phyloP scores from a whole-genome alignment of 75 land plant genomes.

The Pinus tabuliformis region DNA sequence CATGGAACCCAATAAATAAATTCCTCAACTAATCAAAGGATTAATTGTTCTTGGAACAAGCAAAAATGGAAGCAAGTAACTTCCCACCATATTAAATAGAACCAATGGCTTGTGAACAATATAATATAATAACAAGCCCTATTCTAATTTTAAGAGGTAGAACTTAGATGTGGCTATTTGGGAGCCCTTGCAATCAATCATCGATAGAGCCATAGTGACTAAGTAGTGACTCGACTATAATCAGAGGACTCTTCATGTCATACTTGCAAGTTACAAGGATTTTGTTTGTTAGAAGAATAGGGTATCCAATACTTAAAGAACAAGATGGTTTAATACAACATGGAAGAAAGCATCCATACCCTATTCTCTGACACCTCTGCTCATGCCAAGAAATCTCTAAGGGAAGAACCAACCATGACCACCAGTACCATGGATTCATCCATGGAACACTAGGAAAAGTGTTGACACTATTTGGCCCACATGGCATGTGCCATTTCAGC shows the following conservation, averaged over 20 bases:
- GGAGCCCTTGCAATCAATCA: background rate
- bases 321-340: background rate
- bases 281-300: background rate
- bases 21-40: slow-evolving; percentile 31
- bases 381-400: slow-evolving; percentile 46
- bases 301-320: background rate
- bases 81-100: slow-evolving; percentile 42
- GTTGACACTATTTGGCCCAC: too few relatives aligned
- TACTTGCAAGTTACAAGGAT: slow-evolving; percentile 31
- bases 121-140: slow-evolving; percentile 26
- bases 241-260: slow-evolving; percentile 19
- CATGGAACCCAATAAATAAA: slow-evolving; percentile 51
- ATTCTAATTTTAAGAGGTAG: slow-evolving; percentile 36
- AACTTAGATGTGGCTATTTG: slow-evolving; percentile 42
- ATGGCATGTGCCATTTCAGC: slow-evolving; percentile 40
- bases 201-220: background rate
- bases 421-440: slow-evolving; percentile 43
- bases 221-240: slow-evolving; percentile 21
- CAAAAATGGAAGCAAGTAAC: slow-evolving; percentile 70
- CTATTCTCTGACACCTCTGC: slow-evolving; percentile 28
- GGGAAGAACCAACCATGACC: slow-evolving; percentile 47
- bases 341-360: slow-evolving; percentile 12
- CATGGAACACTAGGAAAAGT: too few relatives aligned
- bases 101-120: slow-evolving; percentile 41
- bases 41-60: slow-evolving; percentile 74